Conservation (phyloP, 208 protist species). For the Leishmania turanica region DNA sequence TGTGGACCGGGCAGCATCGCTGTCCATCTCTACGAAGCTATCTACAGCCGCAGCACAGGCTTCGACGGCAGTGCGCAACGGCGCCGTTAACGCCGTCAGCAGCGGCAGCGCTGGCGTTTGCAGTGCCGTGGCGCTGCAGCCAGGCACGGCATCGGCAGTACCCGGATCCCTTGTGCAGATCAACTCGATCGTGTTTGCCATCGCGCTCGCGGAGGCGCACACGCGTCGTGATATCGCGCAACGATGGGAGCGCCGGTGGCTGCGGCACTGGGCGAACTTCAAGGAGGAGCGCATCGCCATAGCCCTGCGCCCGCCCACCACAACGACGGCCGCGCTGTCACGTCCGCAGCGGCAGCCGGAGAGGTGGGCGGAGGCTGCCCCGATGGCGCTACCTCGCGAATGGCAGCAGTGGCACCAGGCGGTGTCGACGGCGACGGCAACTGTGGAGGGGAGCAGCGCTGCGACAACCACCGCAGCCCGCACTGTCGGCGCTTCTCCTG, state of each 20-base stretch:
- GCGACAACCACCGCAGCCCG: background rate
- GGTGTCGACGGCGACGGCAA: background rate
- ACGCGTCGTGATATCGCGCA: constrained; percentile 47
- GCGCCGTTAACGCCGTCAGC: background rate
- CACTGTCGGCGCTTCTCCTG: background rate
- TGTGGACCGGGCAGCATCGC: background rate
- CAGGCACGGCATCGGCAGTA: background rate
- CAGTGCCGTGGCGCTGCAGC: background rate
- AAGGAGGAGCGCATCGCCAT: constrained; percentile 39
- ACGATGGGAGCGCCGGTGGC: constrained; percentile 49
- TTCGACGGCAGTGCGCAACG: background rate
- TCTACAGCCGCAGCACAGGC: background rate
- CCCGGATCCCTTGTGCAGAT: background rate
- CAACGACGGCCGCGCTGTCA: background rate
- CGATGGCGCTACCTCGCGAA: background rate
- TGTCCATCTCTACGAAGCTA: background rate
- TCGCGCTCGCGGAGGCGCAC: constrained; percentile 67
- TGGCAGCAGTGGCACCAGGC: background rate
- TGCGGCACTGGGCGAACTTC: constrained; percentile 36
- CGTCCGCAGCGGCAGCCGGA: background rate
- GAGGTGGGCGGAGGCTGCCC: background rate
- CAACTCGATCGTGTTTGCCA: constrained; percentile 51
- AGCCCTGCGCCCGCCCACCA: constrained; percentile 13
- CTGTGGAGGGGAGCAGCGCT: background rate
- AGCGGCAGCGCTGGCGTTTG: constrained; percentile 15